Percentiles rank a stretch among this genome's conserved stretches.
These are phyloP conservation scores for Arthonia radiata DNA, from an alignment of 495 filamentous ascomycete genomes.

Conservation along the genomic window DNA sequence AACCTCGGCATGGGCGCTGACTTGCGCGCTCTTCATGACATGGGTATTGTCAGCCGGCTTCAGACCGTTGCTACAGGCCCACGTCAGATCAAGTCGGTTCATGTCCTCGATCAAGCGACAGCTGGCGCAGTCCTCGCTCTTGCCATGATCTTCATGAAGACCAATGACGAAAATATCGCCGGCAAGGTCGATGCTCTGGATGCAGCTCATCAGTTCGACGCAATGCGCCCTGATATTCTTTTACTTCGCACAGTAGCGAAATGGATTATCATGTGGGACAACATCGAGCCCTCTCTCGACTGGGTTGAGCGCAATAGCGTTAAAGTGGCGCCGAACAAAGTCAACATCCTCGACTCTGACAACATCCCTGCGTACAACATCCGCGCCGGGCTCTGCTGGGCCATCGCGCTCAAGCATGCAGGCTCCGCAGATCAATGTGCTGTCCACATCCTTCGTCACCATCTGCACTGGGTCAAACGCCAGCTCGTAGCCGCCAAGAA, in stretches of 20 bases:
- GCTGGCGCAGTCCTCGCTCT: slow-evolving; percentile 74
- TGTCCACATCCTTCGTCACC: slow-evolving; percentile 48
- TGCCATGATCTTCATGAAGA: slow-evolving; percentile 94
- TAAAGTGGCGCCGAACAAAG: slow-evolving; percentile 24
- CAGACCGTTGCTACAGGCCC: slow-evolving; percentile 62
- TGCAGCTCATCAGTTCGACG: slow-evolving; percentile 72
- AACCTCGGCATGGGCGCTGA: slow-evolving; percentile 80
- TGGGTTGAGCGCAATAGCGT: slow-evolving; percentile 64
- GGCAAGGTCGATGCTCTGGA: slow-evolving; percentile 84
- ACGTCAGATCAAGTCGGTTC: slow-evolving; percentile 67
- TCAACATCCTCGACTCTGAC: slow-evolving; percentile 32
- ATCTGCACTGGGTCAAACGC: slow-evolving; percentile 68
- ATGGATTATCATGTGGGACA: slow-evolving; percentile 81
- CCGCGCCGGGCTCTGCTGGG: slow-evolving; percentile 64
- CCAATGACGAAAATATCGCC: slow-evolving; percentile 67
- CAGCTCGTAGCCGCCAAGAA: slow-evolving; percentile 25
- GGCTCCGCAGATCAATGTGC: slow-evolving; percentile 53
- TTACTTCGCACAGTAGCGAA: slow-evolving; percentile 74
- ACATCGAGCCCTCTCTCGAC: slow-evolving; percentile 37
- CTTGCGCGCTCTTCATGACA: slow-evolving; percentile 71
- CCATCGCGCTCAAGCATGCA: slow-evolving; percentile 61
- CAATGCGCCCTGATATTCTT: slow-evolving; percentile 80
- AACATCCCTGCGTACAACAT: slow-evolving; percentile 90
- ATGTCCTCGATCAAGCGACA: slow-evolving; percentile 77
- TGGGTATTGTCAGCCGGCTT: slow-evolving; percentile 75